Percentiles rank a stretch among this genome's conserved stretches.
These are phyloP conservation scores for Gossypium davidsonii DNA, from an alignment of 441 rosid species.

Conservation along the genomic window DNA sequence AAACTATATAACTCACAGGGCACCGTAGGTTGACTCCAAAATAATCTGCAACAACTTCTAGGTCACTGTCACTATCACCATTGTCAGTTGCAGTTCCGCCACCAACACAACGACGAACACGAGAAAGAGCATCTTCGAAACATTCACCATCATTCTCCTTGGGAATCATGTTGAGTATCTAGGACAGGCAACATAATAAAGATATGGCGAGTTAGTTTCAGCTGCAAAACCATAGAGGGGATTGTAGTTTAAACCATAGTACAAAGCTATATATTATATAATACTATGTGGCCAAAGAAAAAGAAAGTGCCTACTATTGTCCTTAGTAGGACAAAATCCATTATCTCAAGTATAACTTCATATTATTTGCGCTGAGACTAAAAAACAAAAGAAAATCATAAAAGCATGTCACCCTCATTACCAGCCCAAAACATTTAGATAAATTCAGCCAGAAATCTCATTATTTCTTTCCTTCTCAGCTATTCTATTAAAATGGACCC, in stretches of 20 bases:
- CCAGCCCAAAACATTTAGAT: neutral
- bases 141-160: constrained; percentile 78
- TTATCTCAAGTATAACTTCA: neutral
- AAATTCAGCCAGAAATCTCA: neutral
- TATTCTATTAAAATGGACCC: neutral
- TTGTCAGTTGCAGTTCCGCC: constrained; percentile 73
- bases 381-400: neutral
- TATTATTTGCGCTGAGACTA: neutral
- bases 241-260: neutral
- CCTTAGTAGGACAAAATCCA: neutral
- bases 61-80: constrained; percentile 93
- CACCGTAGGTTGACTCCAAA: constrained; percentile 81
- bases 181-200: constrained; percentile 11
- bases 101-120: constrained; percentile 85
- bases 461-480: neutral
- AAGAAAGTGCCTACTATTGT: no score
- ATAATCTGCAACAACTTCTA: constrained; percentile 95
- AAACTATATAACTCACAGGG: constrained; percentile 41
- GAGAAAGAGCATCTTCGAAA: constrained; percentile 83
- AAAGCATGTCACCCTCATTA: neutral
- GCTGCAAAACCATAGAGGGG: neutral
- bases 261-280: neutral
- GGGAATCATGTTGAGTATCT: constrained; percentile 81
- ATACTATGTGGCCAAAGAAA: neutral
- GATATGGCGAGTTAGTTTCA: neutral